Evolutionary conservation across 169 alveolate genomes (phyloP).

Genomic region (Plasmodium knowlesi): DNA sequence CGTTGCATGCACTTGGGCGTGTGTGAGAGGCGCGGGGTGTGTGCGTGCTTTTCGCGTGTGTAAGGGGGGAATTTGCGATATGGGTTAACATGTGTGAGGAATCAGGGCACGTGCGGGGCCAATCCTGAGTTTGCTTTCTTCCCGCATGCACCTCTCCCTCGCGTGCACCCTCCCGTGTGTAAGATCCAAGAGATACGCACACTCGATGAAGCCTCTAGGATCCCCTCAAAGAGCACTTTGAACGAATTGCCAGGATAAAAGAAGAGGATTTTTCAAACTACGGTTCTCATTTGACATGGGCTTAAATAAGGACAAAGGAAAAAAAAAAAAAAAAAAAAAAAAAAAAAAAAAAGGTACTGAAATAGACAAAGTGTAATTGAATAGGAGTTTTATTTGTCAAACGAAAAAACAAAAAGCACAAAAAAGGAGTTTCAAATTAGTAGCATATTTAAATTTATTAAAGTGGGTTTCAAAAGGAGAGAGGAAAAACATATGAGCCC

Average conservation of each 20-base stretch:
- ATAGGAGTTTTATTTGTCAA: neutral
- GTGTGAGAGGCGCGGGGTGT: neutral
- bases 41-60: neutral
- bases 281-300: neutral
- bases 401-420: neutral
- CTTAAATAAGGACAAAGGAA: neutral
- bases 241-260: neutral
- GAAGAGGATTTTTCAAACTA: neutral
- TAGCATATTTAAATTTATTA: neutral
- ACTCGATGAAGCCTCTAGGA: neutral
- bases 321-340: neutral
- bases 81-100: neutral
- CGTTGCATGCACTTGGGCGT: conserved; percentile 1
- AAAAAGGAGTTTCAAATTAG: neutral
- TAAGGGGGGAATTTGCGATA: neutral
- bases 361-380: neutral
- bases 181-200: neutral
- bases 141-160: neutral
- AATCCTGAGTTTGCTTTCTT: neutral
- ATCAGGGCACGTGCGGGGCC: neutral
- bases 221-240: neutral
- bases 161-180: conserved; percentile 1
- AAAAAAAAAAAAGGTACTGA: neutral
- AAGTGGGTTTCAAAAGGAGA: neutral
- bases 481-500: neutral